Percentiles rank a stretch among this genome's conserved stretches.
Evolutionary conservation across 2,329 filamentous ascomycete species (phyloP).

Genomic region (Dactylonectria macrodidyma): DNA sequence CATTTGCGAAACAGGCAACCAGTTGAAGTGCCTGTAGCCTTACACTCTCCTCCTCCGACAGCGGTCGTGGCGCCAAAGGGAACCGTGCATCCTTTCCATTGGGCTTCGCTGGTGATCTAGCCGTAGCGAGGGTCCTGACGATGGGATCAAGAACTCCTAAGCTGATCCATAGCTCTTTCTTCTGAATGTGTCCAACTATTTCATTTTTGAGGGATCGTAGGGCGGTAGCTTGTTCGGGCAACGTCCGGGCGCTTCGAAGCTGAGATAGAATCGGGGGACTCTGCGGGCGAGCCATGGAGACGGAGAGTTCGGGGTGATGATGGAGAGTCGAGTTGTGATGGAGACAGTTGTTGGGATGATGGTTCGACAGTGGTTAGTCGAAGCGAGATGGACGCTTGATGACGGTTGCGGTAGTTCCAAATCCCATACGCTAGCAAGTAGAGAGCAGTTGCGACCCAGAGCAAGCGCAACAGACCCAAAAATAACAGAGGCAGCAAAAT

Average conservation of each 20-base stretch:
- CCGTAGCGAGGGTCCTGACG: constrained; percentile 61
- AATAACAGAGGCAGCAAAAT: constrained; percentile 14
- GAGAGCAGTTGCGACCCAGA: constrained; percentile 16
- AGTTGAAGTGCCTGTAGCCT: constrained; percentile 87
- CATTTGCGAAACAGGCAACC: constrained; percentile 87
- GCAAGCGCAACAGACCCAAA: constrained; percentile 19
- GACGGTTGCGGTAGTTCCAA: constrained; percentile 37
- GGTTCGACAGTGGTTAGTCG: constrained; percentile 31
- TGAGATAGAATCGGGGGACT: constrained; percentile 69
- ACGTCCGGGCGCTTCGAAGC: constrained; percentile 68
- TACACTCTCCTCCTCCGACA: constrained; percentile 76
- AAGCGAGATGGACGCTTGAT: constrained; percentile 33
- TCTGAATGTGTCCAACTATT: constrained; percentile 87
- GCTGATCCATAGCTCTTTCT: constrained; percentile 85
- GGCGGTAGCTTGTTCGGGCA: constrained; percentile 69
- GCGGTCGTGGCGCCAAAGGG: constrained; percentile 52
- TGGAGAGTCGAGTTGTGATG: constrained; percentile 22
- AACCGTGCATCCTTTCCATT: constrained; percentile 58
- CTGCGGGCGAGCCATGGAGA: constrained; percentile 68
- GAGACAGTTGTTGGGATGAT: constrained; percentile 29
- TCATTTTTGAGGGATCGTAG: constrained; percentile 89
- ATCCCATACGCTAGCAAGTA: constrained; percentile 27
- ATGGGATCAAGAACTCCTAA: constrained; percentile 77
- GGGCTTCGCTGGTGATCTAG: constrained; percentile 50
- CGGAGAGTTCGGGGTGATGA: constrained; percentile 18